Evolutionary conservation across 106 monocot species (phyloP), one percentile per base, ranked within the genome.

Genomic region (Allium sativum): DNA sequence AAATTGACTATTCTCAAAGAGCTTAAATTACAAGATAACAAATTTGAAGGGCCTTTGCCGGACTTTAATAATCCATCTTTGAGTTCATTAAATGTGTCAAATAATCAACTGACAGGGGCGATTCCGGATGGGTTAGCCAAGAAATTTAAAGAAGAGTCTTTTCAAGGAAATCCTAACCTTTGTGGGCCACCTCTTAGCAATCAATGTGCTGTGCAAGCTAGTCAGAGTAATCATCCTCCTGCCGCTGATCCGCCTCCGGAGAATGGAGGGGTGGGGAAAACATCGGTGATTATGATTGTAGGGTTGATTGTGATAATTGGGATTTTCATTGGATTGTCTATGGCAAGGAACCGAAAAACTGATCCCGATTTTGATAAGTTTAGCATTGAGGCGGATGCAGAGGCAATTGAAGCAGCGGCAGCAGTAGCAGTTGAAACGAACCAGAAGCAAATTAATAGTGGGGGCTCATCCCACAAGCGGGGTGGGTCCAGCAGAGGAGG

Each of bases 1-100:
- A 58, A 67, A 18, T 55, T 67, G 16, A 18, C 62, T 19, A 18
- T 10, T 7, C 67, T 88, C 15, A 52, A 64, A 3, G 84, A 89
- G 76, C 70, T 89, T 19, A 83, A 72, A 40, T 61, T 89, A 11
- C 81, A 89, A 16, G 40, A 71, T 66, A 89, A 89, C 62, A 22
- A 40, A 11, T 78, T 89, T 68, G 41, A 66, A 14, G 88, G 88
- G 4, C 7, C 13, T 5, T 56, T 89, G 19, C 88, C 88, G 1
- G 57, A 70, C 14, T 1, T 68, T 11, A 10, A 42, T 8, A 59
- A 61, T 0, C 17, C 53, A 0, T 47, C 55, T 1, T 48, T 89
- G 31, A 52, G 6, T 1, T 40, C 18, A 2, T 71, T 89, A 53
- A 70, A 78, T 42, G 70, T 65, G 0, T 69, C 84, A 0, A 41